Conservation (phyloP, 805 yeast genomes). For the Kodamaea laetipori region DNA sequence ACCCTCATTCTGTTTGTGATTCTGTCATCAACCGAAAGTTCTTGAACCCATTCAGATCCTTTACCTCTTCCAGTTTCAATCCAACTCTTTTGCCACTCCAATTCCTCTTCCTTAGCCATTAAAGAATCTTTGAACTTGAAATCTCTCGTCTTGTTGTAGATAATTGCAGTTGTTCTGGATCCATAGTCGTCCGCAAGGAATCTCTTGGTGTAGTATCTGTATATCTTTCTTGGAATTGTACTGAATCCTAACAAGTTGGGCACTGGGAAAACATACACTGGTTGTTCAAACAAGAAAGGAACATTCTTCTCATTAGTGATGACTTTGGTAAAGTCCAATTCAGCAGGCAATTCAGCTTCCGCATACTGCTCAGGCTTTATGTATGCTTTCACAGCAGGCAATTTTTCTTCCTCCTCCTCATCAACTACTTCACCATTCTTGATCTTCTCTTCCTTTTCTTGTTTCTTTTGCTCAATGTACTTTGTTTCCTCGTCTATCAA, state of each 20-base stretch:
- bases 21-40: conserved; percentile 68
- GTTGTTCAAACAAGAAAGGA: conserved; percentile 72
- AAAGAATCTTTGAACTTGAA: conserved; percentile 48
- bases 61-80: conserved; percentile 71
- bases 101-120: conserved; percentile 63
- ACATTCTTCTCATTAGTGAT: conserved; percentile 38
- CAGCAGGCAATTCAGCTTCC: conserved; percentile 58
- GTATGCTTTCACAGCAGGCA: conserved; percentile 63
- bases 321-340: conserved; percentile 44
- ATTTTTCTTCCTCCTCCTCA: conserved; percentile 30
- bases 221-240: conserved; percentile 73
- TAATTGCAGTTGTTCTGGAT: conserved; percentile 51
- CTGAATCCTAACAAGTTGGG: conserved; percentile 80
- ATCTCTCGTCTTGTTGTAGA: conserved; percentile 54
- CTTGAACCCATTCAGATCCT: conserved; percentile 86
- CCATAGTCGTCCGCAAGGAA: conserved; percentile 69
- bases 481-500: conserved; percentile 22
- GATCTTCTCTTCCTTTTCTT: conserved; percentile 17
- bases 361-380: conserved; percentile 61
- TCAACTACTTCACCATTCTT: conserved; percentile 20
- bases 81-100: conserved; percentile 88
- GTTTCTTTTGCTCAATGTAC: conserved; percentile 16
- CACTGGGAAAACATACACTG: conserved; percentile 72
- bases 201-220: conserved; percentile 76
- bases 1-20: conserved; percentile 56